A percentile compares a stretch with the other conserved stretches of the same genome.
phyloP scores from a whole-genome alignment of 164 flowering plant species.

The Kingdonia uniflora region DNA sequence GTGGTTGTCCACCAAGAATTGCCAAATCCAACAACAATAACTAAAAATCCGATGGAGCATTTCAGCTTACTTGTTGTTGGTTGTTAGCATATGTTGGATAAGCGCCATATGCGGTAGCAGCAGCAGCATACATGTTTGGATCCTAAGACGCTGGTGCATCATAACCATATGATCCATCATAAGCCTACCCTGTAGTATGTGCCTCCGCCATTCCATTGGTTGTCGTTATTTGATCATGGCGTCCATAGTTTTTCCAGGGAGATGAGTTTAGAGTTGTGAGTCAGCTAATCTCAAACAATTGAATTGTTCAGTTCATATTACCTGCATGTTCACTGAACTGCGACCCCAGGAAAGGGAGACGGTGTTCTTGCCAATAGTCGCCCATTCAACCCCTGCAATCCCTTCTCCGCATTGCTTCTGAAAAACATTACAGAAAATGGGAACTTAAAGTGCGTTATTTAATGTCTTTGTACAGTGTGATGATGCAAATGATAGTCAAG shows the following conservation, averaged over 20 bases:
- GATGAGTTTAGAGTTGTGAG: background rate
- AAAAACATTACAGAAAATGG: conserved; percentile 5
- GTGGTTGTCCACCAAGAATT: conserved; percentile 9
- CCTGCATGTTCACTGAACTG: conserved; percentile 94
- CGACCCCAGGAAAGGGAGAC: conserved; percentile 97
- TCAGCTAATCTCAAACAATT: background rate
- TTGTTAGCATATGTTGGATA: conserved; percentile 68
- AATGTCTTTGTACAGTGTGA: background rate
- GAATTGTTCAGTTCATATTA: conserved; percentile 3
- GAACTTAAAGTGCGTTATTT: background rate
- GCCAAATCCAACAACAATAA: conserved; percentile 1
- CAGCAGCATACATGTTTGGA: conserved; percentile 61
- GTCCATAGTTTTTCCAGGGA: conserved; percentile 13
- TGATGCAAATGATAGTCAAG: background rate
- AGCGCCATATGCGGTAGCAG: conserved; percentile 68
- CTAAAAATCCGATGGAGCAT: conserved; percentile 3
- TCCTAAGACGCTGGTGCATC: conserved; percentile 56
- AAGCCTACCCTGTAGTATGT: conserved; percentile 50
- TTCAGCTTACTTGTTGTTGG: conserved; percentile 87
- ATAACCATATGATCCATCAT: conserved; percentile 59
- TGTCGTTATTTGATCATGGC: conserved; percentile 53
- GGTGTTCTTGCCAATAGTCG: conserved; percentile 76
- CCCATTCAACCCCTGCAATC: conserved; percentile 68
- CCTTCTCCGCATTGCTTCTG: conserved; percentile 82
- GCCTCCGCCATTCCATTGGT: conserved; percentile 56